Evolutionary conservation across 2,329 filamentous ascomycete genomes (phyloP), one percentile per base, ranked within the genome.

Genomic region (Neofusicoccum ribis): DNA sequence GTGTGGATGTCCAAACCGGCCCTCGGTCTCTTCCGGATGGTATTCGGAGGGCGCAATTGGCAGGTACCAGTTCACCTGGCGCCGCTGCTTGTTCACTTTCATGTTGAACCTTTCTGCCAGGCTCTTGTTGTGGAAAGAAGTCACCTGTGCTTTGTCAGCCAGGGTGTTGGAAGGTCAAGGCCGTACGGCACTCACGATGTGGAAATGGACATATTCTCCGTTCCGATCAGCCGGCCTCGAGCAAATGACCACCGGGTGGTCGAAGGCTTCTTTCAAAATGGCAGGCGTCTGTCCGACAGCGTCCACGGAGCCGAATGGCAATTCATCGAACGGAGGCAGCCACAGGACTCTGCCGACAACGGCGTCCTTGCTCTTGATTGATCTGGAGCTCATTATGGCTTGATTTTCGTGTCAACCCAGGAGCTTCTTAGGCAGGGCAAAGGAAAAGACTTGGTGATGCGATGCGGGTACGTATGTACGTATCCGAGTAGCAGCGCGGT

Each of bases 181-280:
- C 14, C 4, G 20, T 31, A 31, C 15, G 14, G 3, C 31, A 68
- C 74, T 71, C 66, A 77, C 75, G 43, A 77, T 69, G 50, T 77
- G 73, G 65, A 78, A 76, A 63, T 77, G 74, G n/a, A 73, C 72
- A 1, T 67, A 41, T 31, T 70, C 66, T 7, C 64, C 65, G 2
- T 62, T 11, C 1, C 12, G 9, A 17, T 73, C 70, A 9, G 63
- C 67, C 63, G 74, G 74, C 41, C 72, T 69, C 6, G 74, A 77
- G 15, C 76, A 66, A 2, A 77, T 66, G 12, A 77, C 72, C 8
- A 76, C 67, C 2, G 74, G 75, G 66, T 76, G 72, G 14, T 74
- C 70, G 65, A 75, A 75, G 50, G 75, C 73, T 3, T 72, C 72
- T 37, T 74, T 50, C 37, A 52, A 11, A 36, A 36, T 34, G 3